Base-by-base conservation (phyloP, 805 yeast species). In the Kodamaea kakaduensis region DNA sequence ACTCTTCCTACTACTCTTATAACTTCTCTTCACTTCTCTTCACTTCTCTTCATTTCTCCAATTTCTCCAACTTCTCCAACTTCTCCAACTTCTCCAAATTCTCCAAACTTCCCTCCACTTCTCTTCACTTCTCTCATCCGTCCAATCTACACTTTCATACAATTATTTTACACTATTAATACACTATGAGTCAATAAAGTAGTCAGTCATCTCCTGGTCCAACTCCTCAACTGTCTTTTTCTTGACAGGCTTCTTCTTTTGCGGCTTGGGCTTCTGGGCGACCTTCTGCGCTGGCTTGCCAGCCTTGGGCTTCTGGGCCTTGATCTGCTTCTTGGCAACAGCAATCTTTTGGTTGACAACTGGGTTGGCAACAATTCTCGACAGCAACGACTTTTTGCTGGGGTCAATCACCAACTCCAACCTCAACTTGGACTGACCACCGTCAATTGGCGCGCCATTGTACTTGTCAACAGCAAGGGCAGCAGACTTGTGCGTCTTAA, bases 131-230 rank as follows among this genome's bases (percentile, higher is more conserved):
- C n/a, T n/a, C n/a, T n/a, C n/a, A n/a, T n/a, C n/a, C n/a, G n/a
- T n/a, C n/a, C n/a, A n/a, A n/a, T n/a, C n/a, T n/a, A n/a, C n/a
- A n/a, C n/a, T n/a, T n/a, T n/a, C n/a, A n/a, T n/a, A n/a, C 16
- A 8, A 13, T 25, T 6, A 25, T 10, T 12, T 26, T 26, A 26
- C 19, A 26, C 17, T 26, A 26, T 10, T 8, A 26, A 15, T 32
- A 32, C 27, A 32, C 14, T 25, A 26, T 12, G 24, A 26, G 12
- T 15, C 22, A 32, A 28, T 79, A 51, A 90, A 89, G 69, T 90
- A 90, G 58, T 89, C 97, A 44, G 88, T 84, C 98, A 93, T 90
- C 69, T 90, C 97, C 59, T 89, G 95, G 66, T 93, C 98, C 57
- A 90, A 78, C 66, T 93, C 90, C 61, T 85, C 97, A 45, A 84